These are phyloP conservation scores for Canna indica DNA, from an alignment of 176 grass and related monocot genomes.

Conservation along the genomic window DNA sequence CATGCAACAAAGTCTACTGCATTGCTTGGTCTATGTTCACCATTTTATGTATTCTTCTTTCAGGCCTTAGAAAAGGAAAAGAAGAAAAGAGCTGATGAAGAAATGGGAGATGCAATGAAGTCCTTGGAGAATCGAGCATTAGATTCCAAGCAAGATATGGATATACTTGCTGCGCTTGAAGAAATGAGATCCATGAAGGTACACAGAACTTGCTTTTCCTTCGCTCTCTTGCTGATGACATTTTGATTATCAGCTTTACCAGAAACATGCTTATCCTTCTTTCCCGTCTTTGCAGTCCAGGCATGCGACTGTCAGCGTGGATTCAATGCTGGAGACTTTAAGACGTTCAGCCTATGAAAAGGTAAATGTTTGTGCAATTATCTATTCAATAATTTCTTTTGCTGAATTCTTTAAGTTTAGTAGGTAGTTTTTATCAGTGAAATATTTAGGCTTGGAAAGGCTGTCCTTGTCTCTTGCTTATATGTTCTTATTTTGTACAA, in stretches of 20 bases:
- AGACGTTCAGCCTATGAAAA: slow-evolving; percentile 49
- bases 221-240: neutral
- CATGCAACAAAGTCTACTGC: no score
- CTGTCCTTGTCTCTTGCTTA: no score
- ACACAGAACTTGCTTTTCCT: neutral
- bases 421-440: neutral
- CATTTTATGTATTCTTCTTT: neutral
- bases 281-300: slow-evolving; percentile 54
- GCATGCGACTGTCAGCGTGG: slow-evolving; percentile 76
- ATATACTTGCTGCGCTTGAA: slow-evolving; percentile 46
- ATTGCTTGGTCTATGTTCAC: no score
- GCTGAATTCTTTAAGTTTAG: slow-evolving; percentile 1
- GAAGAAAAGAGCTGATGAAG: slow-evolving; percentile 55
- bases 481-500: neutral
- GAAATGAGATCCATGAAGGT: slow-evolving; percentile 57
- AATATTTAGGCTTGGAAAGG: no score
- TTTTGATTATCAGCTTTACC: neutral
- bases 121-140: slow-evolving; percentile 40
- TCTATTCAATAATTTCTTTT: slow-evolving; percentile 1
- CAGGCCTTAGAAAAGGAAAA: slow-evolving; percentile 53
- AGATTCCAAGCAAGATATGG: slow-evolving; percentile 44
- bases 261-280: slow-evolving; percentile 22
- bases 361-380: slow-evolving; percentile 25
- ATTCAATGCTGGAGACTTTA: slow-evolving; percentile 84
- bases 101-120: slow-evolving; percentile 80